Conservation (phyloP, 805 yeast genomes). For the Zygosaccharomyces kombuchaensis region DNA sequence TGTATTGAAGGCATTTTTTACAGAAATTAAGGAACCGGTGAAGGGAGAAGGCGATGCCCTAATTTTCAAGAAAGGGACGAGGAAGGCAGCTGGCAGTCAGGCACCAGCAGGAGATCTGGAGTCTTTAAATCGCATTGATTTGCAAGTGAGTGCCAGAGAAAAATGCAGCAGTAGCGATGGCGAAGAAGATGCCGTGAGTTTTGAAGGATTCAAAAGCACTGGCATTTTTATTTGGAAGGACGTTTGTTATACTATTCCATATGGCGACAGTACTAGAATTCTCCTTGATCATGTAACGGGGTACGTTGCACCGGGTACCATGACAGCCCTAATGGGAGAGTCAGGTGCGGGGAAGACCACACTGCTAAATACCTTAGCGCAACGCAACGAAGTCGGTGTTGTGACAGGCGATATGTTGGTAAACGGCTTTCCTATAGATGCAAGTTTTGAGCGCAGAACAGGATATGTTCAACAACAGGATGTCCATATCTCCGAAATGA, state of each 20-base stretch:
- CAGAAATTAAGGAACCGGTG: constrained; percentile 26
- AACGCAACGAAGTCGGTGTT: constrained; percentile 48
- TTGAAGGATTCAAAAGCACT: constrained; percentile 28
- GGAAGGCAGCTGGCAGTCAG: neutral
- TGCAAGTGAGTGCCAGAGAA: constrained; percentile 15
- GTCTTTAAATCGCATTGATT: constrained; percentile 12
- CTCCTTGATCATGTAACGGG: constrained; percentile 48
- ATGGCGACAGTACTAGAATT: constrained; percentile 41
- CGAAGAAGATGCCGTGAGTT: constrained; percentile 14
- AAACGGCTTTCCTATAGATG: constrained; percentile 47
- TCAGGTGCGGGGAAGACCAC: constrained; percentile 66
- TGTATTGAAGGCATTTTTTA: constrained; percentile 18
- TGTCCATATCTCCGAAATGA: constrained; percentile 41
- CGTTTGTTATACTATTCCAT: constrained; percentile 35
- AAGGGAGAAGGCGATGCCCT: constrained; percentile 38
- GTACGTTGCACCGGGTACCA: constrained; percentile 49
- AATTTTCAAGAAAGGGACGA: constrained; percentile 52
- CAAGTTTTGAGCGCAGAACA: constrained; percentile 49
- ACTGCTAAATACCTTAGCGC: constrained; percentile 48
- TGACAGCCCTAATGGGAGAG: constrained; percentile 61
- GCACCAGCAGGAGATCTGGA: constrained; percentile 18
- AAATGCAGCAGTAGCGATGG: constrained; percentile 13
- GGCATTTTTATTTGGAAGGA: constrained; percentile 34
- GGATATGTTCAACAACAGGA: constrained; percentile 58
- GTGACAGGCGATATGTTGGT: constrained; percentile 55